These are phyloP conservation scores for Edaphochlamys debaryana DNA, from an alignment of 139 green algal genomes.

Conservation along the genomic window DNA sequence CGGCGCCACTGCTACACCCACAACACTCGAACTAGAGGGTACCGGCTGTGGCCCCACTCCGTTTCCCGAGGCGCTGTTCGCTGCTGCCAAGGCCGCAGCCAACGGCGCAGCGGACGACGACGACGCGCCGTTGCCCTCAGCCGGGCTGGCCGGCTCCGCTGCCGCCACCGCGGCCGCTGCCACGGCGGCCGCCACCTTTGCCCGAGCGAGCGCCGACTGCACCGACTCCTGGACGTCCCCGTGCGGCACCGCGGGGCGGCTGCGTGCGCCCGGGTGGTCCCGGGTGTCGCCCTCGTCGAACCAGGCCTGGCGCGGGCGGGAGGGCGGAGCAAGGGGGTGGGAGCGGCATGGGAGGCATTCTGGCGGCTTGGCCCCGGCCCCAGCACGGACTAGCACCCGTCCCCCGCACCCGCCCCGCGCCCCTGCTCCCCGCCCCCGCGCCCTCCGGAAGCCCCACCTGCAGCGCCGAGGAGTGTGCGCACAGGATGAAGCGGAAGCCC, in stretches of 20 bases:
- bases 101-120: no score
- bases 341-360: no score
- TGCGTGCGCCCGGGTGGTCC: slow-evolving; percentile 49
- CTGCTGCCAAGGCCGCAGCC: no score
- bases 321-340: no score
- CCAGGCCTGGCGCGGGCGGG: slow-evolving; percentile 13
- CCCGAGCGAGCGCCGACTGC: neutral
- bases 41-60: no score
- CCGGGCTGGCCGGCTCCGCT: no score
- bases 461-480: slow-evolving; percentile 51
- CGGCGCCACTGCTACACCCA: no score
- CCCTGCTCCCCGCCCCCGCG: neutral
- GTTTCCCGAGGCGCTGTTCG: no score
- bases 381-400: no score
- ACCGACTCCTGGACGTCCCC: neutral
- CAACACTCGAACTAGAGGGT: no score
- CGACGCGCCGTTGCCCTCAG: no score
- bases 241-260: slow-evolving; percentile 5
- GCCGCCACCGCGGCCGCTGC: slow-evolving; percentile 4
- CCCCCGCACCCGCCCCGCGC: neutral
- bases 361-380: no score
- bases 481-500: slow-evolving; percentile 71
- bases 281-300: slow-evolving; percentile 51
- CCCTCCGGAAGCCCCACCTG: slow-evolving; percentile 48
- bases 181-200: neutral